phyloP scores from a whole-genome alignment of 768 basidiomycete species.

The Gyrodon lividus region DNA sequence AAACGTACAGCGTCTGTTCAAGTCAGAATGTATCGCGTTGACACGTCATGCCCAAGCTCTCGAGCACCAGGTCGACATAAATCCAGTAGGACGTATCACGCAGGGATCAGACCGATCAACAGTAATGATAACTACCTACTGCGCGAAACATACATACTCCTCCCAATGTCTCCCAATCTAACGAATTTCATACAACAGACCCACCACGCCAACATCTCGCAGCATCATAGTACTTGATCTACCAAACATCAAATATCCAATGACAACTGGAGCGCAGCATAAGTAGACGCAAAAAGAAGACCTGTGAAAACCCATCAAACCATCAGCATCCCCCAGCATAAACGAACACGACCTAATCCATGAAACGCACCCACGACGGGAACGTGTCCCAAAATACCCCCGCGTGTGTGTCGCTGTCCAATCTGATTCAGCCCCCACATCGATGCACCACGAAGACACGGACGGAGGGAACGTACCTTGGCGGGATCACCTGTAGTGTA shows the following conservation, averaged over 20 bases:
- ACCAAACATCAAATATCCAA: constrained; percentile 3
- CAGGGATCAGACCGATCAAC: too few relatives aligned
- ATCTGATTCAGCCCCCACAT: background rate
- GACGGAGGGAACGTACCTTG: constrained; percentile 28
- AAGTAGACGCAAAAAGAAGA: constrained; percentile 15
- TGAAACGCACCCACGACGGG: constrained; percentile 15
- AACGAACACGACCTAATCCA: background rate
- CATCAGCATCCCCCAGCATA: background rate
- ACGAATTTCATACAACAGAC: too few relatives aligned
- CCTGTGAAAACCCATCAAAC: constrained; percentile 3
- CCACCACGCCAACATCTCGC: background rate
- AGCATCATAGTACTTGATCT: too few relatives aligned
- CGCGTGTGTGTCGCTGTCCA: constrained; percentile 13
- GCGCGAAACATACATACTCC: too few relatives aligned
- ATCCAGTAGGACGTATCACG: too few relatives aligned
- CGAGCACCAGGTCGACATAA: too few relatives aligned
- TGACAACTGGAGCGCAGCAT: constrained; percentile 11
- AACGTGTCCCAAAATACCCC: constrained; percentile 13
- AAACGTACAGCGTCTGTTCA: too few relatives aligned
- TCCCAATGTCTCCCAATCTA: too few relatives aligned
- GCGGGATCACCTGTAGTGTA: constrained; percentile 40
- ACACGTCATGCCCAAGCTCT: too few relatives aligned
- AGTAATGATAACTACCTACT: too few relatives aligned
- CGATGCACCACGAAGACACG: background rate
- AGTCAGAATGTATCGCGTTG: too few relatives aligned